Evolutionary conservation across 805 yeast species (phyloP).

Genomic region (Tetrapisispora fleetii): DNA sequence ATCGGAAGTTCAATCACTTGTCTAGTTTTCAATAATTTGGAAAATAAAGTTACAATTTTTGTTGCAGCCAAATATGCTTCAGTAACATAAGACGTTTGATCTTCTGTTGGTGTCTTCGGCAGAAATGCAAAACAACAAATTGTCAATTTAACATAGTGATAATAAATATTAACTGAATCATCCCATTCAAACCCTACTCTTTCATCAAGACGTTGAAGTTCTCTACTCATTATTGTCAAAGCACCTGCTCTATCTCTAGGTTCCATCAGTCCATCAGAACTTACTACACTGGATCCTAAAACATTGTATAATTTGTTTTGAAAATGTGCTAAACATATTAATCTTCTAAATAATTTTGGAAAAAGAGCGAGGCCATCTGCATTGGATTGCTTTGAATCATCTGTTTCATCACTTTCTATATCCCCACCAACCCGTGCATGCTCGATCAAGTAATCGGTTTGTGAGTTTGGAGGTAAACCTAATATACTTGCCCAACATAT

Average conservation of each 20-base stretch:
- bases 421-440: slow-evolving; percentile 57
- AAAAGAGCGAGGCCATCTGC: slow-evolving; percentile 21
- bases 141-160: slow-evolving; percentile 67
- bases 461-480: slow-evolving; percentile 81
- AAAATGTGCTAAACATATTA: slow-evolving; percentile 66
- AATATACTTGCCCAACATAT: slow-evolving; percentile 83
- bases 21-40: slow-evolving; percentile 55
- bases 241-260: slow-evolving; percentile 76
- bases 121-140: slow-evolving; percentile 82
- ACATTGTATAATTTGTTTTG: slow-evolving; percentile 75
- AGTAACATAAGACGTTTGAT: slow-evolving; percentile 75
- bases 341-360: slow-evolving; percentile 62
- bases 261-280: slow-evolving; percentile 84
- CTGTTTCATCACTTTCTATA: slow-evolving; percentile 8
- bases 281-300: slow-evolving; percentile 76
- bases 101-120: slow-evolving; percentile 83
- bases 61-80: slow-evolving; percentile 76
- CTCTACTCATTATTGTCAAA: slow-evolving; percentile 65
- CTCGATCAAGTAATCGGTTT: slow-evolving; percentile 73
- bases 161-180: slow-evolving; percentile 64
- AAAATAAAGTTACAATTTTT: slow-evolving; percentile 65
- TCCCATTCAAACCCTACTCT: slow-evolving; percentile 56
- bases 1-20: slow-evolving; percentile 79
- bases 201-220: slow-evolving; percentile 60
- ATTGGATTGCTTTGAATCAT: not conserved